phyloP scores from a whole-genome alignment of 2,329 filamentous ascomycete genomes.

The Cercospora brassicicola region DNA sequence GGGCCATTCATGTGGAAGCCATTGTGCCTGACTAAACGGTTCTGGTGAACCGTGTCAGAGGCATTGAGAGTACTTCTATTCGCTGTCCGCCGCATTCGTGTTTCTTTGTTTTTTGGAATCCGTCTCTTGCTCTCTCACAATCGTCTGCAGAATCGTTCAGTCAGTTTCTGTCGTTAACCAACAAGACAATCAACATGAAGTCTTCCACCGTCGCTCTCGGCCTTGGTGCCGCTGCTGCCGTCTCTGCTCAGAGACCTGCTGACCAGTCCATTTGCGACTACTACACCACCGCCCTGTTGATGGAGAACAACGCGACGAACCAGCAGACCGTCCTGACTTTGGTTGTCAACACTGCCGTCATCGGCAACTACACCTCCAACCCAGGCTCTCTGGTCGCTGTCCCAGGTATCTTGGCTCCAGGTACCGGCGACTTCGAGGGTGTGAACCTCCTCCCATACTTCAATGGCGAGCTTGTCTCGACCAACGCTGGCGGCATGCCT shows the following conservation, averaged over 20 bases:
- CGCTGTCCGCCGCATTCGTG: slow-evolving; percentile 1
- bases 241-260: slow-evolving; percentile 47
- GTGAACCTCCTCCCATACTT: slow-evolving; percentile 64
- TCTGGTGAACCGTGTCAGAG: background rate
- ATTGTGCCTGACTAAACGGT: slow-evolving; percentile 10
- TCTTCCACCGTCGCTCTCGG: slow-evolving; percentile 18
- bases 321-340: slow-evolving; percentile 58
- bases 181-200: slow-evolving; percentile 21
- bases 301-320: slow-evolving; percentile 60
- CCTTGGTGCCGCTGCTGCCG: slow-evolving; percentile 29
- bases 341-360: slow-evolving; percentile 63
- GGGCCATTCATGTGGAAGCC: background rate
- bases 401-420: slow-evolving; percentile 56
- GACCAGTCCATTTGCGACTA: slow-evolving; percentile 62
- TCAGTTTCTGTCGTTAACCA: slow-evolving; percentile 1
- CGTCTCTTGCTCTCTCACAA: background rate
- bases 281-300: slow-evolving; percentile 61
- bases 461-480: slow-evolving; percentile 55
- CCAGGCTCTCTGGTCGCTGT: slow-evolving; percentile 44
- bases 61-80: slow-evolving; percentile 17
- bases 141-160: background rate
- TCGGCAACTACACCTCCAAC: slow-evolving; percentile 45
- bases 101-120: background rate
- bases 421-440: slow-evolving; percentile 51
- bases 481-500: slow-evolving; percentile 52